Conservation (phyloP, 2,329 filamentous ascomycete species). For the Mariannaea elegans region DNA sequence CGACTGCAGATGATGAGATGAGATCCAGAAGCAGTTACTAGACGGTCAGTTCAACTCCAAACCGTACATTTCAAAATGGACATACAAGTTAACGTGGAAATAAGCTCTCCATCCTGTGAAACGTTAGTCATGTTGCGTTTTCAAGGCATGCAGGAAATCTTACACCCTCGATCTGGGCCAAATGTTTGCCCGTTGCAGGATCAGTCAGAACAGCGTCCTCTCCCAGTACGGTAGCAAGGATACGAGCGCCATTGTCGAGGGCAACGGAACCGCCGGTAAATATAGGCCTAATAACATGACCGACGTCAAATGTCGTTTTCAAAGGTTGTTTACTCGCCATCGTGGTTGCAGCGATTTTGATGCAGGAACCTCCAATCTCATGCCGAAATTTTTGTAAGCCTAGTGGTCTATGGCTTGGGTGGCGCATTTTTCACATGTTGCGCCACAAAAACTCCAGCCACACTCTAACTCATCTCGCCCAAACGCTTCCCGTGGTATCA, state of each 20-base stretch:
- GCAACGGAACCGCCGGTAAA: conserved; percentile 91
- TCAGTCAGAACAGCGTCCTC: conserved; percentile 92
- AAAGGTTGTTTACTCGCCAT: conserved; percentile 70
- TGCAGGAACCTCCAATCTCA: conserved; percentile 31
- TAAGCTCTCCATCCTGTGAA: conserved; percentile 76
- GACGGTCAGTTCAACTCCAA: conserved; percentile 26
- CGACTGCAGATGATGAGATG: conserved; percentile 92
- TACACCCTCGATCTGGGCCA: conserved; percentile 89
- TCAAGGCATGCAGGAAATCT: conserved; percentile 22
- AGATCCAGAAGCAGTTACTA: conserved; percentile 87
- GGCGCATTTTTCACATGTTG: background rate
- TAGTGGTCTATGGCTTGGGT: conserved; percentile 3
- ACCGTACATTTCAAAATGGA: conserved; percentile 28
- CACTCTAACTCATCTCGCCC: background rate
- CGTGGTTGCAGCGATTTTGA: conserved; percentile 25
- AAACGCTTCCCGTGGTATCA: too few relatives aligned
- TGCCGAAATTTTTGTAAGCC: conserved; percentile 35
- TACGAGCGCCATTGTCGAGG: conserved; percentile 80
- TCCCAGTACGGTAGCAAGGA: conserved; percentile 88
- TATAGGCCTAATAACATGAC: conserved; percentile 86
- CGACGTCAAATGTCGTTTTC: conserved; percentile 90
- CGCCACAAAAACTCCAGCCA: conserved; percentile 11
- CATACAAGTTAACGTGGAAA: conserved; percentile 76
- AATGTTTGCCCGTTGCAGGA: conserved; percentile 80
- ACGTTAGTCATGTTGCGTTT: conserved; percentile 28